phyloP scores from a whole-genome alignment of 495 filamentous ascomycete species.

The Annulohypoxylon bovei region DNA sequence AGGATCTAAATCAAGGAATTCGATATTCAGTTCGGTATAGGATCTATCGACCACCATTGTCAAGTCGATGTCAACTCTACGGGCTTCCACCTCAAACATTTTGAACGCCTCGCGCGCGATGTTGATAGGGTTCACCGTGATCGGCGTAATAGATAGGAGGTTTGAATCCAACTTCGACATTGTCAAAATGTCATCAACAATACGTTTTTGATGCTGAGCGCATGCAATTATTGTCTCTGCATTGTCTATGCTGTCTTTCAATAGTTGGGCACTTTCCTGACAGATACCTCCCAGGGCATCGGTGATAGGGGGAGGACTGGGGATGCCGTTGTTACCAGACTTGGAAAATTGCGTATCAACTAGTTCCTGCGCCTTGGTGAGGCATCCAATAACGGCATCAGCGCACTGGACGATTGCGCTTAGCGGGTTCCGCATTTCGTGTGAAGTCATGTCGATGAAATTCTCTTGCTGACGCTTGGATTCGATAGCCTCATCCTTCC shows the following conservation, averaged over 20 bases:
- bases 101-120: conserved; percentile 75
- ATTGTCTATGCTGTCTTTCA: conserved; percentile 75
- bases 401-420: conserved; percentile 83
- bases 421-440: conserved; percentile 87
- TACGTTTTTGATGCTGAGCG: conserved; percentile 80
- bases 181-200: conserved; percentile 83
- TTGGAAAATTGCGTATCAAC: conserved; percentile 13
- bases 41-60: conserved; percentile 72
- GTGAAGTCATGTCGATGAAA: conserved; percentile 88
- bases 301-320: background rate
- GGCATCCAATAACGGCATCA: conserved; percentile 73
- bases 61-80: conserved; percentile 73
- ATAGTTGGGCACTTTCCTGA: conserved; percentile 46
- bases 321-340: background rate
- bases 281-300: conserved; percentile 8
- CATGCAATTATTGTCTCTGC: conserved; percentile 86
- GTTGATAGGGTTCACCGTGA: conserved; percentile 73
- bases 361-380: conserved; percentile 52
- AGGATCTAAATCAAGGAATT: conserved; percentile 83
- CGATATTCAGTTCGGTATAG: conserved; percentile 67
- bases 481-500: conserved; percentile 70
- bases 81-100: conserved; percentile 83
- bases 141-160: conserved; percentile 77
- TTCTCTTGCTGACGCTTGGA: conserved; percentile 78
- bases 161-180: conserved; percentile 88